Conservation (phyloP, 768 basidiomycete species). For the Mrakia blollopis region DNA sequence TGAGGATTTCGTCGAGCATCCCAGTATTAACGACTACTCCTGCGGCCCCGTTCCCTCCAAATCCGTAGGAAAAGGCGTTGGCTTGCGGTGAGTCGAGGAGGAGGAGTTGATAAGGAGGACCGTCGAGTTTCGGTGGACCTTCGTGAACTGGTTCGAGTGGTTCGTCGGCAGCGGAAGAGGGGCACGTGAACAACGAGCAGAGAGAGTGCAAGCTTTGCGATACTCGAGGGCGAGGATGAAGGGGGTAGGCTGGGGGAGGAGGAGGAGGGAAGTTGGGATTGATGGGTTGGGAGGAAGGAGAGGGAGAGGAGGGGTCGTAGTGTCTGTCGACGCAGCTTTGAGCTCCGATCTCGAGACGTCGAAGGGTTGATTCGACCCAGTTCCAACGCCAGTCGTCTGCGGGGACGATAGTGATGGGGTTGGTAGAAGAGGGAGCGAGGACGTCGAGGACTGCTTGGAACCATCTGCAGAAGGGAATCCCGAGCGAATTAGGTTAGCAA, state of each 20-base stretch:
- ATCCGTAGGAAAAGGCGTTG: slow-evolving; percentile 95
- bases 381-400: slow-evolving; percentile 80
- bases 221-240: slow-evolving; percentile 74
- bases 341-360: slow-evolving; percentile 62
- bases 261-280: slow-evolving; percentile 16
- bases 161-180: slow-evolving; percentile 31
- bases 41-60: slow-evolving; percentile 76
- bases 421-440: slow-evolving; percentile 56
- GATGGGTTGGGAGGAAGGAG: slow-evolving; percentile 44
- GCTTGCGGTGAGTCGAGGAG: slow-evolving; percentile 76
- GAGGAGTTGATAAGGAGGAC: slow-evolving; percentile 84
- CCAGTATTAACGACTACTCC: slow-evolving; percentile 94
- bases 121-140: slow-evolving; percentile 48
- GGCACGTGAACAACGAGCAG: slow-evolving; percentile 52
- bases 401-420: slow-evolving; percentile 49
- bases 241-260: slow-evolving; percentile 51
- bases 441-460: slow-evolving; percentile 62
- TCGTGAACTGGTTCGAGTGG: not conserved
- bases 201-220: slow-evolving; percentile 48
- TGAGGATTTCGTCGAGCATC: slow-evolving; percentile 80
- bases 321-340: not conserved
- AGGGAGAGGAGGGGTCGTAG: not conserved
- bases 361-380: slow-evolving; percentile 81
- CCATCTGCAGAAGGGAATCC: slow-evolving; percentile 54
- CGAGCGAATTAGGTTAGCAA: not conserved